Evolutionary conservation across 768 basidiomycete genomes (phyloP).

Genomic region (Trametes sanguinea): DNA sequence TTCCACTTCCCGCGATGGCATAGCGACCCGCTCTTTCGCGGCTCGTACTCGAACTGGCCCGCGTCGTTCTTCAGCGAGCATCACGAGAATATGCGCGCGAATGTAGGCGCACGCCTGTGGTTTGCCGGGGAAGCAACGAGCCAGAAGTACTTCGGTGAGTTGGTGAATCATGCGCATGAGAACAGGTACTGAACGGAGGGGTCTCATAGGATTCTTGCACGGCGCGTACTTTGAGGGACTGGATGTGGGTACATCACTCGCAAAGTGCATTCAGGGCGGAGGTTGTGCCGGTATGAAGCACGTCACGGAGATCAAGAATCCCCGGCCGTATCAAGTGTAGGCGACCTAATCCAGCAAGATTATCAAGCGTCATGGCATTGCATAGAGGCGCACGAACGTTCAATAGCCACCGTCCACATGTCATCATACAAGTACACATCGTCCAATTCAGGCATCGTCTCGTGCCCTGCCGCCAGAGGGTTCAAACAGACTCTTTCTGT

Average conservation of each 20-base stretch:
- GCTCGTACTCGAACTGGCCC: slow-evolving; percentile 69
- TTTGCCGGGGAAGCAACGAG: slow-evolving; percentile 68
- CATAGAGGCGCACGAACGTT: too few relatives aligned
- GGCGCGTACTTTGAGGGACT: slow-evolving; percentile 39
- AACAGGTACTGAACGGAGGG: not conserved
- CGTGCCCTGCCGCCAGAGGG: not conserved
- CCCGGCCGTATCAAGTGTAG: slow-evolving; percentile 25
- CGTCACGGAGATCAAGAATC: slow-evolving; percentile 27
- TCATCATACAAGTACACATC: not conserved
- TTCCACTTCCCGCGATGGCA: slow-evolving; percentile 57
- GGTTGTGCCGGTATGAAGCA: slow-evolving; percentile 18
- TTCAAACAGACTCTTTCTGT: not conserved
- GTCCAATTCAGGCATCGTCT: not conserved
- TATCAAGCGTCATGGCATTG: too few relatives aligned
- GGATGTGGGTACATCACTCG: slow-evolving; percentile 31
- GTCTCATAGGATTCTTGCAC: slow-evolving; percentile 32
- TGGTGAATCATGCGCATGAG: not conserved
- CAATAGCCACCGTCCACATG: not conserved
- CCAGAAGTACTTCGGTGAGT: slow-evolving; percentile 56
- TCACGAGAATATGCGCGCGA: slow-evolving; percentile 58
- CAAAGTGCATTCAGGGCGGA: slow-evolving; percentile 29
- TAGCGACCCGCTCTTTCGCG: slow-evolving; percentile 51
- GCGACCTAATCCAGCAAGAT: too few relatives aligned
- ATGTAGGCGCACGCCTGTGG: slow-evolving; percentile 51
- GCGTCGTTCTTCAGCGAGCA: slow-evolving; percentile 53